Percentiles rank a stretch among this genome's conserved stretches.
These are phyloP conservation scores for Lipomyces sp. DNA, from an alignment of 805 yeast genomes.

Conservation along the genomic window DNA sequence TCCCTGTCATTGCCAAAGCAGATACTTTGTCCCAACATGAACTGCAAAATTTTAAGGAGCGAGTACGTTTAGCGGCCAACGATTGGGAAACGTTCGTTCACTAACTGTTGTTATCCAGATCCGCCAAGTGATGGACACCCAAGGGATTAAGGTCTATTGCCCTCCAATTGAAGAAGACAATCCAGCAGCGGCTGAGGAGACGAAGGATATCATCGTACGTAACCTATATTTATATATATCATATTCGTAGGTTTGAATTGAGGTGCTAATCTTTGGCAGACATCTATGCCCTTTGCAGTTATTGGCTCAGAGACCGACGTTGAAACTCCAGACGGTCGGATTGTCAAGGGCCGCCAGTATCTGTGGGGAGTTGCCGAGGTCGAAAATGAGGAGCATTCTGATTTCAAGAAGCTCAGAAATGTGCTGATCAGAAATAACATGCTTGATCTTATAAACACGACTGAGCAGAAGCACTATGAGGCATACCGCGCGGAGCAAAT, in stretches of 20 bases:
- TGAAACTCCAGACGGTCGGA: constrained; percentile 51
- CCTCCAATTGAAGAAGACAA: constrained; percentile 53
- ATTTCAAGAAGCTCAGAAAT: constrained; percentile 67
- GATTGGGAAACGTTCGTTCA: not conserved
- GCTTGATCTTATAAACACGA: constrained; percentile 76
- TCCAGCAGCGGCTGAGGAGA: constrained; percentile 42
- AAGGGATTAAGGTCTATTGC: constrained; percentile 61
- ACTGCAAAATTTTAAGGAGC: constrained; percentile 56
- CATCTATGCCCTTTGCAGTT: constrained; percentile 68
- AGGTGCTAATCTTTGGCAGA: constrained; percentile 38
- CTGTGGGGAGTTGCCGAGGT: constrained; percentile 88
- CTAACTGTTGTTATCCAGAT: constrained; percentile 42
- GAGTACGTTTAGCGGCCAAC: constrained; percentile 35
- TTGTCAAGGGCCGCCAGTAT: constrained; percentile 75
- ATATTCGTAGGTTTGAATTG: not conserved
- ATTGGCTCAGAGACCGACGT: constrained; percentile 66
- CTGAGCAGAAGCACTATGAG: constrained; percentile 74
- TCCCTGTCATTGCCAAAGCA: constrained; percentile 82
- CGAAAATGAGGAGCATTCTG: constrained; percentile 78
- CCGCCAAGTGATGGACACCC: constrained; percentile 55
- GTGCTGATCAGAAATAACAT: constrained; percentile 70
- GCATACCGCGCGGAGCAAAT: constrained; percentile 65
- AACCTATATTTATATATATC: not conserved
- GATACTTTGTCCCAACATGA: constrained; percentile 71
- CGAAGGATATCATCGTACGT: constrained; percentile 32